Percentiles rank a stretch among this genome's conserved stretches.
phyloP scores from a whole-genome alignment of 352 stramenopile genomes.

The Paralagenidium karlingii region DNA sequence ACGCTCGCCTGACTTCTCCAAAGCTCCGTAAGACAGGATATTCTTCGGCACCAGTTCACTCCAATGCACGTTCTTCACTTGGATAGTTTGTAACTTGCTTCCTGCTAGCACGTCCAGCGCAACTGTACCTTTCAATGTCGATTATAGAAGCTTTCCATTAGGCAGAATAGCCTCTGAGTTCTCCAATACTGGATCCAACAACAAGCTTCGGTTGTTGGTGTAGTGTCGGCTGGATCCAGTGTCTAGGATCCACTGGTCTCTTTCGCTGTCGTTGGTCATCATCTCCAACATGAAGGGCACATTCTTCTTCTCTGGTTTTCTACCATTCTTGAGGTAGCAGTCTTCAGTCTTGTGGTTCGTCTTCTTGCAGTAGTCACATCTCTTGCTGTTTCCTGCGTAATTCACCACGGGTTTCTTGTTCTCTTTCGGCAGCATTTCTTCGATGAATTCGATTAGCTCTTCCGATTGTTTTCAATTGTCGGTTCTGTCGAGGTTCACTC shows the following conservation, averaged over 20 bases:
- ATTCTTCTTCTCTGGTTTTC: background rate
- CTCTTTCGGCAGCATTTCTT: background rate
- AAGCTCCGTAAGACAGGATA: background rate
- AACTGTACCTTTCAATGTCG: background rate
- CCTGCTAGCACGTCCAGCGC: background rate
- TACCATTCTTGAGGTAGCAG: background rate
- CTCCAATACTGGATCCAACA: background rate
- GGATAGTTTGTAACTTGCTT: background rate
- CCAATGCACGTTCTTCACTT: background rate
- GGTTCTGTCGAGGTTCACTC: background rate
- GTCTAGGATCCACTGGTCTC: background rate
- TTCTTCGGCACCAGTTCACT: background rate
- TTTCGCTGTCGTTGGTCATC: background rate
- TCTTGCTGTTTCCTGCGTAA: background rate
- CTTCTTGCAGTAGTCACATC: background rate
- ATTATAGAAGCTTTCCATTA: background rate
- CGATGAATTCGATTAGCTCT: background rate
- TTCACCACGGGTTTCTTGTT: background rate
- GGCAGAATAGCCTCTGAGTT: background rate
- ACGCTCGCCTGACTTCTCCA: background rate
- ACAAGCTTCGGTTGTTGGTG: background rate
- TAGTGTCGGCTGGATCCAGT: background rate
- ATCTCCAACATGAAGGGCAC: background rate
- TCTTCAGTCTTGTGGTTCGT: background rate
- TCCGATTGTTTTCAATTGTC: background rate